phyloP scores from a whole-genome alignment of 2,329 filamentous ascomycete genomes.

The Plenodomus biglobosus region DNA sequence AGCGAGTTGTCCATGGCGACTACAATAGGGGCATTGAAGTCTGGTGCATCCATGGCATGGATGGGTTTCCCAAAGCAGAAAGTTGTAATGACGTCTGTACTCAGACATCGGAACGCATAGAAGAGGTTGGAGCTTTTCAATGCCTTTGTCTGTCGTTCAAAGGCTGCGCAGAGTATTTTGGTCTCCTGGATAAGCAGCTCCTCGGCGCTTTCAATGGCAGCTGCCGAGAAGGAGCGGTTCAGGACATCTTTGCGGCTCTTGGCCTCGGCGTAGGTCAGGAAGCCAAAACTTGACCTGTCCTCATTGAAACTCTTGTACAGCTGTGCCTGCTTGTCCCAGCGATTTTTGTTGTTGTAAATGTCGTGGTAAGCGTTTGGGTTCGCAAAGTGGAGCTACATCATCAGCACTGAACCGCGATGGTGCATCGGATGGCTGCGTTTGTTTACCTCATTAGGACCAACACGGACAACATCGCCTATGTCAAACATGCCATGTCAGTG shows the following conservation, averaged over 20 bases:
- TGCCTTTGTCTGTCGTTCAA: slow-evolving; percentile 27
- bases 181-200: slow-evolving; percentile 43
- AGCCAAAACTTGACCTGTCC: slow-evolving; percentile 49
- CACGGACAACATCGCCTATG: slow-evolving; percentile 29
- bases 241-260: slow-evolving; percentile 49
- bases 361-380: slow-evolving; percentile 48
- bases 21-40: slow-evolving; percentile 48
- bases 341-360: slow-evolving; percentile 47
- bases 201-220: slow-evolving; percentile 43
- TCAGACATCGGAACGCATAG: slow-evolving; percentile 26
- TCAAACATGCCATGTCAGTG: slow-evolving; percentile 10
- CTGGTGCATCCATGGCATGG: slow-evolving; percentile 43
- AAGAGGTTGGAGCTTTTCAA: slow-evolving; percentile 24
- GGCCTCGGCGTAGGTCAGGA: slow-evolving; percentile 43
- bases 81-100: slow-evolving; percentile 31
- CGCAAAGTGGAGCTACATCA: slow-evolving; percentile 47
- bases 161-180: slow-evolving; percentile 34
- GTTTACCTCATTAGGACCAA: slow-evolving; percentile 35
- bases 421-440: background rate
- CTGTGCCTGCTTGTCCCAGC: slow-evolving; percentile 47
- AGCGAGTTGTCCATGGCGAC: slow-evolving; percentile 46
- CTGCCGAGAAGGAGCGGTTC: slow-evolving; percentile 47
- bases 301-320: slow-evolving; percentile 48
- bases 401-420: slow-evolving; percentile 4
- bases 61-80: slow-evolving; percentile 49